phyloP scores from a whole-genome alignment of 805 yeast genomes.

The Saitoella complicata region DNA sequence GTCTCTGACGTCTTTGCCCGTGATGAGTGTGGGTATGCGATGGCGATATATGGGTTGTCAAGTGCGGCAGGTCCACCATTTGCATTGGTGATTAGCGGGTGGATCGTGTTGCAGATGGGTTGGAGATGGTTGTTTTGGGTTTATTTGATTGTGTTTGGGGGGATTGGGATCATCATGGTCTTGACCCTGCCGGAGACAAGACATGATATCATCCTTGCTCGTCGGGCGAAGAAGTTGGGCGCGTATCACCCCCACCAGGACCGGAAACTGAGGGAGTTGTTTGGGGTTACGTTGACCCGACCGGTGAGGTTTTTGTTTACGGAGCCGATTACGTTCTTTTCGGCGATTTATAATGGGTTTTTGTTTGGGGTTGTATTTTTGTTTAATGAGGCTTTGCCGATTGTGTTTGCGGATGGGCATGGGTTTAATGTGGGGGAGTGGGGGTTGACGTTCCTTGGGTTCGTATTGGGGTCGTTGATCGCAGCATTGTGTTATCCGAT shows the following conservation, averaged over 20 bases:
- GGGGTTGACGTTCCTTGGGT: constrained; percentile 65
- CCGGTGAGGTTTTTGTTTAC: constrained; percentile 20
- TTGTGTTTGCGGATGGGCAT: constrained; percentile 34
- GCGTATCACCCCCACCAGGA: constrained; percentile 34
- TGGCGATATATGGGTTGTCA: constrained; percentile 47
- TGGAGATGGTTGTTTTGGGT: constrained; percentile 71
- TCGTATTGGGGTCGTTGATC: constrained; percentile 47
- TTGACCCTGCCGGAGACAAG: constrained; percentile 27
- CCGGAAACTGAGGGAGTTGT: constrained; percentile 25
- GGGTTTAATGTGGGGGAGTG: constrained; percentile 41
- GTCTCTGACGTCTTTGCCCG: constrained; percentile 61
- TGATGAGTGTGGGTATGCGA: constrained; percentile 54
- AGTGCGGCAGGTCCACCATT: constrained; percentile 56
- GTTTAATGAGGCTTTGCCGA: constrained; percentile 23
- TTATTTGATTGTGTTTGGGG: constrained; percentile 51
- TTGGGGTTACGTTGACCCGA: constrained; percentile 17
- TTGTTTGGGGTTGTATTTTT: constrained; percentile 25
- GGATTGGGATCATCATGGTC: constrained; percentile 27
- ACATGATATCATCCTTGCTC: constrained; percentile 31
- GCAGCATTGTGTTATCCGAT: constrained; percentile 14
- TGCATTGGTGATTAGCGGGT: constrained; percentile 59
- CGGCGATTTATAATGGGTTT: constrained; percentile 23
- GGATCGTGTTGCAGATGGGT: constrained; percentile 30
- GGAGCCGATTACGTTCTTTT: constrained; percentile 23
- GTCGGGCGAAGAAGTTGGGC: constrained; percentile 36